Evolutionary conservation across 305 asterid species (phyloP), one percentile per base, ranked within the genome.

Genomic region (Solanum aculeatissimum): DNA sequence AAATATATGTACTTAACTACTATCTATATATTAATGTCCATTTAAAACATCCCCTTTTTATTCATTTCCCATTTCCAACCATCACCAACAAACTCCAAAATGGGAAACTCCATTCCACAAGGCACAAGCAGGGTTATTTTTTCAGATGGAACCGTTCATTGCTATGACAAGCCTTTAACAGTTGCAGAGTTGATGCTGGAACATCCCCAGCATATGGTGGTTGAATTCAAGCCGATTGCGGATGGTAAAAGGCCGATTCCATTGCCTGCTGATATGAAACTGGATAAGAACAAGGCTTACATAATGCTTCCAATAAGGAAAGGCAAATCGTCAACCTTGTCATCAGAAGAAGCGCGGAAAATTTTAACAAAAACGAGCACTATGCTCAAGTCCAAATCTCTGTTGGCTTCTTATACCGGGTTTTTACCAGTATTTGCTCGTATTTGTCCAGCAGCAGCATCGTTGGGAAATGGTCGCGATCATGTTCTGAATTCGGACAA

Each of bases 101-200:
- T 93, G 98, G 97, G 98, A n/a, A 95, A 95, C 82, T 86, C 94
- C 7, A 88, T 88, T 69, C 85, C 91, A 1, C 85, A 66, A 80
- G 80, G 89, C 80, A 74, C 88, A 78, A 95, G 95, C 12, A 91
- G 88, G 78, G 98, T 96, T 49, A 89, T 96, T 27, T 89, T 94
- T 1, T 83, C 94, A 9, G 86, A 91, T 85, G 98, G 99, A 29
- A 84, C 85, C 18, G 87, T 94, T 25, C 90, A 90, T 72, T 86
- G 89, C 81, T 96, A 91, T 83, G 89, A 90, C 53, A 43, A 81
- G 18, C 91, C 97, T 4, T 85, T 94, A 16, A 96, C 99, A 8
- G 99, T 86, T 2, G 99, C 98, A 43, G 98, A 96, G 81, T 93
- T 96, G 83, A 96, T 96, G 98, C 89, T 95, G 62, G 98, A 95